Base-by-base conservation (phyloP, 2,329 filamentous ascomycete species). In the Diaporthe sp. region DNA sequence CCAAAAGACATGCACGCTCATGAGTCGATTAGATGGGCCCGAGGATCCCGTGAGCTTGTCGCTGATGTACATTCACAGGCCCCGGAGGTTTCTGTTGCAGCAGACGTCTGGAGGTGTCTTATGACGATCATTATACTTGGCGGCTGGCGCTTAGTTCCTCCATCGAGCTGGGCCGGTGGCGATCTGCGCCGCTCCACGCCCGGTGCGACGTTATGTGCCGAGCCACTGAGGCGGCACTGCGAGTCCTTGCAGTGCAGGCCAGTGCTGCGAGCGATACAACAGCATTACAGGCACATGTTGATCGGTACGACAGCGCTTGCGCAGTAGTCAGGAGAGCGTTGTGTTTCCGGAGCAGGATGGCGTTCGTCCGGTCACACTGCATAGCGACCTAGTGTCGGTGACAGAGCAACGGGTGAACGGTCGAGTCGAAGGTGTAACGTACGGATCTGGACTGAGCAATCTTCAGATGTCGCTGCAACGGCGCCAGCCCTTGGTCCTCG, bases 1-100 rank as follows among this genome's bases (percentile, higher is more conserved):
- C 65, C 49, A 55, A 55, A 44, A 25, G 34, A 13, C 31, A 68
- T 28, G 46, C 46, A 68, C 25, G 2, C 22, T 68, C 46, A 68
- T 53, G 65, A 68, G 65, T 68, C 46, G 46, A 53, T 39, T 9
- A 68, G 65, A 53, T 53, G 28, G 31, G 13, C 34, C 65, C 65
- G 65, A 70, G 65, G 49, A 70, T 70, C 65, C 65, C 65, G 65
- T 55, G 65, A 70, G 65, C 46, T 70, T 70, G 65, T 70, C 22
- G 49, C 55, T 13, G 34, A 31, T 19, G 49, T 42, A 19, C 13
- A 25, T 39, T 12, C 42, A 49, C 65, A 28, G 49, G 49, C 49
- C 7, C 65, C 49, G 65, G 22, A 70, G 34, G 65, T 39, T 53
- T 70, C 34, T 55, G 65, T 53, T 70, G 65, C 65, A 55, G 46